phyloP scores from a whole-genome alignment of 129 eudicot species.

The Helianthus tuberosus region DNA sequence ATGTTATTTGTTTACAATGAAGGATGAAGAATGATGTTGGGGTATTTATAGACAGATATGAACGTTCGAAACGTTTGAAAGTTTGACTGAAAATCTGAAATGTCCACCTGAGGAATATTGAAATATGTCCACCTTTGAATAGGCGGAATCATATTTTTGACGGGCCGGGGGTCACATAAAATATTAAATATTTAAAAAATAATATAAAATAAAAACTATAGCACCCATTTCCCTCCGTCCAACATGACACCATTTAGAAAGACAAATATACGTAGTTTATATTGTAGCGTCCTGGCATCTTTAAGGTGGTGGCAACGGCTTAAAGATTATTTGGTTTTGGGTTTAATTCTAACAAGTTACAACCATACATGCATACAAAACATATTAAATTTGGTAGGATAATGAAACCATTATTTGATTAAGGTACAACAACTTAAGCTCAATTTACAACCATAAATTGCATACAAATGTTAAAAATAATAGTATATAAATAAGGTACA shows the following conservation, averaged over 20 bases:
- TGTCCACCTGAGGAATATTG: slow-evolving; percentile 37
- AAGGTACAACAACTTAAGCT: too few species aligned
- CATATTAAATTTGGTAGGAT: too few species aligned
- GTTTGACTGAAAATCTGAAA: slow-evolving; percentile 32
- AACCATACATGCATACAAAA: too few species aligned
- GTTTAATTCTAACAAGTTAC: too few species aligned
- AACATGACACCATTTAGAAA: not conserved
- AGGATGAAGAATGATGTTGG: not conserved
- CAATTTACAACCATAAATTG: too few species aligned
- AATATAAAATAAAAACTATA: not conserved
- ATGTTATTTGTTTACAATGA: not conserved
- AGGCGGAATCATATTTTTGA: slow-evolving; percentile 20
- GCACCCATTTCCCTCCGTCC: slow-evolving; percentile 28
- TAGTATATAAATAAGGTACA: too few species aligned
- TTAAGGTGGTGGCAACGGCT: too few species aligned
- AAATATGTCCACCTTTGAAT: slow-evolving; percentile 27
- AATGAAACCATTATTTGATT: too few species aligned
- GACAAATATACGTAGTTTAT: too few species aligned
- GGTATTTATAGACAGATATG: slow-evolving; percentile 22
- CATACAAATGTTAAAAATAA: too few species aligned
- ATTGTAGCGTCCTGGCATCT: too few species aligned
- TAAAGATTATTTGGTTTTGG: too few species aligned
- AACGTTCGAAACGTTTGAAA: slow-evolving; percentile 28
- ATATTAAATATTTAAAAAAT: not conserved
- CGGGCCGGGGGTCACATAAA: slow-evolving; percentile 18